Evolutionary conservation across 2,329 filamentous ascomycete genomes (phyloP).

Genomic region (Epichloe hybrida): DNA sequence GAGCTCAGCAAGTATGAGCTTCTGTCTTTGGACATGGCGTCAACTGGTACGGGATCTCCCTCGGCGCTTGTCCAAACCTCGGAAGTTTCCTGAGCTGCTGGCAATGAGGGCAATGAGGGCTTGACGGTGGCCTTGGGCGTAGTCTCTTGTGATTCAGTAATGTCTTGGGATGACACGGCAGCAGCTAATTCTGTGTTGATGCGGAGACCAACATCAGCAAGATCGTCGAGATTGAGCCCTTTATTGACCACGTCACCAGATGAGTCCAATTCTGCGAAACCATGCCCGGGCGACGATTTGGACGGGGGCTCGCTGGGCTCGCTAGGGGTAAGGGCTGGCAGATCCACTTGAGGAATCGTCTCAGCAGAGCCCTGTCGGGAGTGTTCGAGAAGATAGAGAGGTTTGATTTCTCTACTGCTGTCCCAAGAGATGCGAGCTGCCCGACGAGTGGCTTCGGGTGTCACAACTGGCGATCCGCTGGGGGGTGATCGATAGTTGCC

Average conservation of each 20-base stretch:
- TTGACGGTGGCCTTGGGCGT: conserved; percentile 50
- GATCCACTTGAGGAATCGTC: conserved; percentile 18
- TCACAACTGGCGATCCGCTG: conserved; percentile 18
- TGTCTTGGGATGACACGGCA: conserved; percentile 25
- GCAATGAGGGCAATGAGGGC: conserved; percentile 15
- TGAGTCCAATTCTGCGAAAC: conserved; percentile 14
- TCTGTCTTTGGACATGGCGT: conserved; percentile 28
- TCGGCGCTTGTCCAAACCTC: conserved; percentile 8
- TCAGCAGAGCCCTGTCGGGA: conserved; percentile 26
- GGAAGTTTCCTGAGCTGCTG: conserved; percentile 7
- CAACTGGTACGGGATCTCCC: conserved; percentile 25
- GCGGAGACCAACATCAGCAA: conserved; percentile 18
- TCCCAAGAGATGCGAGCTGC: conserved; percentile 46
- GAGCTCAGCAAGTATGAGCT: conserved; percentile 29
- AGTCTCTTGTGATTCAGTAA: conserved; percentile 48
- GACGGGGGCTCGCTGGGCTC: conserved; percentile 18
- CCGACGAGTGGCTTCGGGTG: conserved; percentile 24
- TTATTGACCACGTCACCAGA: conserved; percentile 16
- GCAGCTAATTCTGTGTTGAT: conserved; percentile 26
- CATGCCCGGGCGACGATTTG: conserved; percentile 21
- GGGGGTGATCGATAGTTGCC: conserved; percentile 26
- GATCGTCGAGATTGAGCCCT: conserved; percentile 8
- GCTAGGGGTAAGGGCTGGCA: conserved; percentile 38
- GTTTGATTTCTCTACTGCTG: conserved; percentile 57
- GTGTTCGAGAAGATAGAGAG: conserved; percentile 68